Evolutionary conservation across 2,329 filamentous ascomycete genomes (phyloP).

Genomic region (Pyrenochaeta sp.): DNA sequence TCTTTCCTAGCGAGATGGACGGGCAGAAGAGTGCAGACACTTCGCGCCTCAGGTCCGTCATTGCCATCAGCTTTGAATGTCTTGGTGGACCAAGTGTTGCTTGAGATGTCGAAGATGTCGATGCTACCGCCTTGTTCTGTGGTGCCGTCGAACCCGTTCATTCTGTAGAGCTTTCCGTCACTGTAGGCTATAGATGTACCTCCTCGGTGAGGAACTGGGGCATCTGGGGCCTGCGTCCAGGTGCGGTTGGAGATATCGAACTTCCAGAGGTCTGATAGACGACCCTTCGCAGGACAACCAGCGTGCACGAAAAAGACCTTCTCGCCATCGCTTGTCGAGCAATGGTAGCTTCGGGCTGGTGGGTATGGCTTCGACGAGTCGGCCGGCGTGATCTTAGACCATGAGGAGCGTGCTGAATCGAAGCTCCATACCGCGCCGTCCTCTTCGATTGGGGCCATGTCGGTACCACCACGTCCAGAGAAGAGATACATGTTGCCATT

Average conservation of each 20-base stretch:
- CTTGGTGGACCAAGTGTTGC: constrained; percentile 53
- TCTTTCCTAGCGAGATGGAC: constrained; percentile 47
- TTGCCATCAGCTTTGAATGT: constrained; percentile 54
- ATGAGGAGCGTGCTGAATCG: constrained; percentile 69
- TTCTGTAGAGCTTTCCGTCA: constrained; percentile 74
- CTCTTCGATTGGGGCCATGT: constrained; percentile 77
- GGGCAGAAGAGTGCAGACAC: constrained; percentile 59
- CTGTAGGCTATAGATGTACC: constrained; percentile 73
- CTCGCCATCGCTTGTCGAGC: constrained; percentile 69
- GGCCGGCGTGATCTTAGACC: constrained; percentile 70
- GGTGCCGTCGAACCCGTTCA: constrained; percentile 80
- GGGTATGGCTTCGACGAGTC: constrained; percentile 61
- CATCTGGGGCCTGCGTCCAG: constrained; percentile 74
- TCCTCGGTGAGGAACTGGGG: constrained; percentile 71
- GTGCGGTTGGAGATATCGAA: constrained; percentile 71
- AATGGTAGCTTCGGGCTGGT: constrained; percentile 75
- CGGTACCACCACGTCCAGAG: constrained; percentile 76
- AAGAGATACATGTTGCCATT: constrained; percentile 79
- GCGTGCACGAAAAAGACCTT: constrained; percentile 80
- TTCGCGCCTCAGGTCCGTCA: constrained; percentile 58
- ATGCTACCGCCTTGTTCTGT: constrained; percentile 74
- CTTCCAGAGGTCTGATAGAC: constrained; percentile 77
- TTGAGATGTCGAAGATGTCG: constrained; percentile 64
- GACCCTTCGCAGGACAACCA: constrained; percentile 71
- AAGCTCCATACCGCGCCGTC: constrained; percentile 79